Percentiles rank a stretch among this genome's conserved stretches.
Evolutionary conservation across 345 rosid genomes (phyloP).

Genomic region (Moringa oleifera): DNA sequence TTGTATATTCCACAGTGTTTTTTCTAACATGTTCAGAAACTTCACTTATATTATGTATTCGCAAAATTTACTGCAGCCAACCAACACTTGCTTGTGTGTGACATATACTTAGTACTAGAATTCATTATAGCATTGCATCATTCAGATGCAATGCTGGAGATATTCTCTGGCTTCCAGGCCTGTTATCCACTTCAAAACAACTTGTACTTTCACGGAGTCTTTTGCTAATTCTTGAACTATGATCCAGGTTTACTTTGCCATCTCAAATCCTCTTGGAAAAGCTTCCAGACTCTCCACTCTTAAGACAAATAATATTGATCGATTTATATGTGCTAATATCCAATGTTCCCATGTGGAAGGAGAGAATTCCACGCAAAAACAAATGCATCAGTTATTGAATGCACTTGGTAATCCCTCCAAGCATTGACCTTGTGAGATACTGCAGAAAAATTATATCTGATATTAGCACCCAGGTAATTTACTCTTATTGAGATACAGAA

Average conservation of each 20-base stretch:
- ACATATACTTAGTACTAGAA: too few species aligned
- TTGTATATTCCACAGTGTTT: background rate
- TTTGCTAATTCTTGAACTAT: conserved; percentile 19
- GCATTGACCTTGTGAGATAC: conserved; percentile 32
- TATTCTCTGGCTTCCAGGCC: conserved; percentile 15
- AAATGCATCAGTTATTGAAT: conserved; percentile 30
- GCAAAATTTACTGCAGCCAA: conserved; percentile 5
- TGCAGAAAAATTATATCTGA: conserved; percentile 36
- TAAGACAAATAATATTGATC: conserved; percentile 19
- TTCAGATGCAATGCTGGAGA: conserved; percentile 4
- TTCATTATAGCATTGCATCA: background rate
- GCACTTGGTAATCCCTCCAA: conserved; percentile 30
- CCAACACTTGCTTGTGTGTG: background rate
- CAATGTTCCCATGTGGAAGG: conserved; percentile 29
- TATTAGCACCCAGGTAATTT: conserved; percentile 35
- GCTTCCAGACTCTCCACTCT: conserved; percentile 10
- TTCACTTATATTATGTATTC: background rate
- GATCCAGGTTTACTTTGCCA: conserved; percentile 17
- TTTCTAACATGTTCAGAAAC: background rate
- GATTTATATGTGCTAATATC: conserved; percentile 22
- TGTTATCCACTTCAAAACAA: conserved; percentile 7
- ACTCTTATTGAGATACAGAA: conserved; percentile 27
- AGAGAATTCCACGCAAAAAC: conserved; percentile 27
- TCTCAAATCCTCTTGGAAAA: conserved; percentile 14
- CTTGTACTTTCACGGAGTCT: conserved; percentile 14